Percentiles rank a stretch among this genome's conserved stretches.
Evolutionary conservation across 495 filamentous ascomycete species (phyloP).

Genomic region (Aspergillus incahuasiensis): DNA sequence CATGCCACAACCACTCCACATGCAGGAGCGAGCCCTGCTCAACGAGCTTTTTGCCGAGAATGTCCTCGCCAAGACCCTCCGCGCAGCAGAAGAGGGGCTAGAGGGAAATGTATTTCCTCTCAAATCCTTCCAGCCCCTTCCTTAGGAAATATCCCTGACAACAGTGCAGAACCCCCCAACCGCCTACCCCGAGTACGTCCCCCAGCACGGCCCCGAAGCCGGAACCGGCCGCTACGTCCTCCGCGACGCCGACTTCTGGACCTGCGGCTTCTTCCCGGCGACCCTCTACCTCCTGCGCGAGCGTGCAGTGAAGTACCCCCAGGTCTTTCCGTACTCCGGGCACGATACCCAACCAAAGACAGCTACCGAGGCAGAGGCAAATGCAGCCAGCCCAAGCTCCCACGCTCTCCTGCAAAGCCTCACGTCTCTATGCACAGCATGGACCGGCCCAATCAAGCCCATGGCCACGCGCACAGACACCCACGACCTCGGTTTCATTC

Average conservation of each 20-base stretch:
- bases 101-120: not conserved
- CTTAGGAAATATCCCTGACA: no score
- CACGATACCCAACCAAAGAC: not conserved
- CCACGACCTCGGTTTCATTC: slow-evolving; percentile 41
- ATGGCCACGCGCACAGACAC: slow-evolving; percentile 27
- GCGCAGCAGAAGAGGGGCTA: slow-evolving; percentile 1
- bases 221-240: slow-evolving; percentile 2
- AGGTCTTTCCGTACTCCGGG: slow-evolving; percentile 1
- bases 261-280: slow-evolving; percentile 16
- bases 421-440: slow-evolving; percentile 4
- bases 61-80: slow-evolving; percentile 1
- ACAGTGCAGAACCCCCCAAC: not conserved
- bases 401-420: not conserved
- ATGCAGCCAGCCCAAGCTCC: no score
- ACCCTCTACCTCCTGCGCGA: slow-evolving; percentile 7
- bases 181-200: slow-evolving; percentile 8
- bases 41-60: slow-evolving; percentile 2
- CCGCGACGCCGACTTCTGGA: slow-evolving; percentile 10
- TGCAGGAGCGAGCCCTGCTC: not conserved
- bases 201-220: not conserved
- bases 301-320: slow-evolving; percentile 7
- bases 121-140: no score
- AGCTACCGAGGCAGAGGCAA: not conserved
- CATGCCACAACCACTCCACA: not conserved
- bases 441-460: slow-evolving; percentile 1